A percentile compares a stretch with the other conserved stretches of the same genome.
Evolutionary conservation across 306 rosid species (phyloP).

Genomic region (Citrullus amarus): DNA sequence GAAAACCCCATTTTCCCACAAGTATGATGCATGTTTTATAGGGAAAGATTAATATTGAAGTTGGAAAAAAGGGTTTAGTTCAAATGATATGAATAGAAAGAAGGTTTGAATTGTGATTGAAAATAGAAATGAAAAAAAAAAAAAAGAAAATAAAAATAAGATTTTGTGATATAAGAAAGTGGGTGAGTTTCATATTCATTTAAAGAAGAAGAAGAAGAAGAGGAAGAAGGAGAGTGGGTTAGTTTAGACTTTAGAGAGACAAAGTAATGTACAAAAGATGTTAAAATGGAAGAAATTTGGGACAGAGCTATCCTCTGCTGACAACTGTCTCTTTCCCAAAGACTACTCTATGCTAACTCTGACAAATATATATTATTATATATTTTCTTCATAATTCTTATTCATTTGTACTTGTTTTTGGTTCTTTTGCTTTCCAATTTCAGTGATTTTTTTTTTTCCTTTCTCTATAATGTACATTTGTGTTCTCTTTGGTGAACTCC

Average conservation of each 20-base stretch:
- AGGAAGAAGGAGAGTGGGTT: neutral
- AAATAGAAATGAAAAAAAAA: neutral
- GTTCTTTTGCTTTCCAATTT: neutral
- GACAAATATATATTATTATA: neutral
- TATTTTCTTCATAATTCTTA: too few species aligned
- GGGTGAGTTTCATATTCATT: neutral
- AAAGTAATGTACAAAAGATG: neutral
- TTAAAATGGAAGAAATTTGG: neutral
- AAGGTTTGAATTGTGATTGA: neutral
- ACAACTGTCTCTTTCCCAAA: neutral
- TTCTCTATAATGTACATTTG: neutral
- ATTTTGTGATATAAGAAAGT: neutral
- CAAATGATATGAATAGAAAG: neutral
- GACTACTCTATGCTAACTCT: neutral
- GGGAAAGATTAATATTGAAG: neutral
- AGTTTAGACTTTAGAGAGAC: neutral
- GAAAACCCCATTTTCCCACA: neutral
- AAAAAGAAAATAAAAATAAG: neutral
- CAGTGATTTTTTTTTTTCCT: neutral
- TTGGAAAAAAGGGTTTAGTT: neutral
- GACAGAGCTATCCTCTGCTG: neutral
- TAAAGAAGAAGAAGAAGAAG: neutral
- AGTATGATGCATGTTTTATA: neutral
- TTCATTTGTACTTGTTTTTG: neutral
- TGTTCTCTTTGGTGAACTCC: neutral